Evolutionary conservation across 2,329 filamentous ascomycete genomes (phyloP).

Genomic region (Calonectria montana): DNA sequence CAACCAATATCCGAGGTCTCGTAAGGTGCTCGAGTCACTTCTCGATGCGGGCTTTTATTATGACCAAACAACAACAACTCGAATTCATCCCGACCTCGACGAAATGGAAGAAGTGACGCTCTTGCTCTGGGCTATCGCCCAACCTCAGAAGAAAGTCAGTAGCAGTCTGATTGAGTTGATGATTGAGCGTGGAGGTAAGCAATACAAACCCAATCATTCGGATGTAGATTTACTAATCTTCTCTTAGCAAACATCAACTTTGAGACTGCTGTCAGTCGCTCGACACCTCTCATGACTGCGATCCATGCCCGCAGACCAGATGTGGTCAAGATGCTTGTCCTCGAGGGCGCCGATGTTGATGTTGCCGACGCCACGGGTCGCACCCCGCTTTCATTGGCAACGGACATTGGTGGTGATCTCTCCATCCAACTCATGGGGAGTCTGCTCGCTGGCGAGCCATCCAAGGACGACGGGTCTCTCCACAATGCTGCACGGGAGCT

Average conservation of each 20-base stretch:
- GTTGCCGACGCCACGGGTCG: slow-evolving; percentile 66
- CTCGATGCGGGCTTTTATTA: slow-evolving; percentile 70
- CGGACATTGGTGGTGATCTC: slow-evolving; percentile 63
- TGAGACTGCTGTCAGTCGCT: slow-evolving; percentile 61
- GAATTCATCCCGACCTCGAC: slow-evolving; percentile 57
- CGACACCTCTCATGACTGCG: slow-evolving; percentile 70
- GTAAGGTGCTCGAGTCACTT: slow-evolving; percentile 62
- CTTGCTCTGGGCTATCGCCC: slow-evolving; percentile 70
- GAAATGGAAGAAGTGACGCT: slow-evolving; percentile 67
- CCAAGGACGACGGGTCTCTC: slow-evolving; percentile 73
- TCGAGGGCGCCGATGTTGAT: slow-evolving; percentile 70
- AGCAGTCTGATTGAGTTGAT: slow-evolving; percentile 67
- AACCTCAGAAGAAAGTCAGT: slow-evolving; percentile 72
- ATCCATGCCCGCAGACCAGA: slow-evolving; percentile 67
- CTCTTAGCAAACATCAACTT: slow-evolving; percentile 66
- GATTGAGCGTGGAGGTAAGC: slow-evolving; percentile 57
- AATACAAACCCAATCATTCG: slow-evolving; percentile 8
- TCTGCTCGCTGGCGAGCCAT: slow-evolving; percentile 66
- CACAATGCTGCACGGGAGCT: slow-evolving; percentile 73
- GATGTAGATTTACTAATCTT: slow-evolving; percentile 24
- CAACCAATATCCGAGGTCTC: slow-evolving; percentile 65
- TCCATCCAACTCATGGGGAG: slow-evolving; percentile 65
- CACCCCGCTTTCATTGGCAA: slow-evolving; percentile 71
- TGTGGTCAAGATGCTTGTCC: slow-evolving; percentile 66
- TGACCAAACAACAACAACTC: slow-evolving; percentile 61